Percentiles rank a stretch among this genome's conserved stretches.
phyloP scores from a whole-genome alignment of 108 stramenopile species.

The Cyclotella atomus region DNA sequence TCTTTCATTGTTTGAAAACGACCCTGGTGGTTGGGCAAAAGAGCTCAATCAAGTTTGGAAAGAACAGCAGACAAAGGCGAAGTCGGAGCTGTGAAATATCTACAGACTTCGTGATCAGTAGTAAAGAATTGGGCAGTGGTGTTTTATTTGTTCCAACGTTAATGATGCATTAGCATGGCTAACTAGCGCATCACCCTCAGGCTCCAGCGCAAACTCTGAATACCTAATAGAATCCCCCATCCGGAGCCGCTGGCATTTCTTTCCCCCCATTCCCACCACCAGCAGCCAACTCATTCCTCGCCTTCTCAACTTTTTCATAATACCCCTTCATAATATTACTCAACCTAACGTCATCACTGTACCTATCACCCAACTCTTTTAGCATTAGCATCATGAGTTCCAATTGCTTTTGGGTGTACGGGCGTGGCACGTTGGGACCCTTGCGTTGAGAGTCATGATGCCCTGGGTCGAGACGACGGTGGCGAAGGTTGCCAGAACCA shows the following conservation, averaged over 20 bases:
- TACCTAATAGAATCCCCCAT: conserved; percentile 37
- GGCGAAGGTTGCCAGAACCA: neutral
- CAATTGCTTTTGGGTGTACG: conserved; percentile 41
- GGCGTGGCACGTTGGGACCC: conserved; percentile 50
- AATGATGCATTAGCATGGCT: no score
- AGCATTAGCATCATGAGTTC: conserved; percentile 52
- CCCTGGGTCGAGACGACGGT: conserved; percentile 51
- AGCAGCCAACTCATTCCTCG: conserved; percentile 20
- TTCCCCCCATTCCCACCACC: neutral
- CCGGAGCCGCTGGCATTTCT: conserved; percentile 12
- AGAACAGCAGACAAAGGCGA: neutral
- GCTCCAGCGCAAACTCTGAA: no score
- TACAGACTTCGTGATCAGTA: neutral
- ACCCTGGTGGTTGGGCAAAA: neutral
- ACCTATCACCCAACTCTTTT: conserved; percentile 30
- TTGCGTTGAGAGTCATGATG: conserved; percentile 55
- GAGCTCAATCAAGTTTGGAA: neutral
- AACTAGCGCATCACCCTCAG: no score
- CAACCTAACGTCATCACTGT: conserved; percentile 37
- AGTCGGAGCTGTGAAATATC: no score
- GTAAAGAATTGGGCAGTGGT: neutral
- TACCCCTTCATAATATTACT: conserved; percentile 54
- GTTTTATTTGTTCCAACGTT: no score
- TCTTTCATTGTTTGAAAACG: neutral
- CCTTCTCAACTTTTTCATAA: conserved; percentile 38